phyloP scores from a whole-genome alignment of 2,329 filamentous ascomycete species.

The Penicillium griseofulvum region DNA sequence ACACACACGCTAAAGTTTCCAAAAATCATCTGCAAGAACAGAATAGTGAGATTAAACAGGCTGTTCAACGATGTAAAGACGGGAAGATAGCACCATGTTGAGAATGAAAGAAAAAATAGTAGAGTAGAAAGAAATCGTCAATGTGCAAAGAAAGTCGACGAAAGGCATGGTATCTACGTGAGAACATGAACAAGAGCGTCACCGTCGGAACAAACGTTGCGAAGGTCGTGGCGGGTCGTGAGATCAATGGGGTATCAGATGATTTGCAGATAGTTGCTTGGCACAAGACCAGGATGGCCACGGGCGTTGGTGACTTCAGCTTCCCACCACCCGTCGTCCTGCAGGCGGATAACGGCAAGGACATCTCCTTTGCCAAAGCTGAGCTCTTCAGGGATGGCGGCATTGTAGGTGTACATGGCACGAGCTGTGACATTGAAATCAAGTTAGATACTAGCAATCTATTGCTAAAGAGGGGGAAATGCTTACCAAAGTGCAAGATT shows the following conservation, averaged over 20 bases:
- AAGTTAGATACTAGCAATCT: slow-evolving; percentile 16
- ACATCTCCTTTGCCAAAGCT: slow-evolving; percentile 91
- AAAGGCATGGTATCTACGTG: slow-evolving; percentile 24
- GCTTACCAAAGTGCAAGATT: slow-evolving; percentile 90
- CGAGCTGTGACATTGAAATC: slow-evolving; percentile 60
- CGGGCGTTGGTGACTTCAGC: slow-evolving; percentile 72
- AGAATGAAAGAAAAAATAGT: slow-evolving; percentile 3
- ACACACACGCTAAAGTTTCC: slow-evolving; percentile 16
- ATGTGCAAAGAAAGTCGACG: slow-evolving; percentile 19
- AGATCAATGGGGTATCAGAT: slow-evolving; percentile 39
- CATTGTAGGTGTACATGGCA: slow-evolving; percentile 89
- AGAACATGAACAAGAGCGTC: slow-evolving; percentile 14
- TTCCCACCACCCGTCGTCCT: slow-evolving; percentile 99
- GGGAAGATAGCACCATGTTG: background rate
- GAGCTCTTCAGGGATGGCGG: slow-evolving; percentile 92
- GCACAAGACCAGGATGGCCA: slow-evolving; percentile 57
- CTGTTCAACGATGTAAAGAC: slow-evolving; percentile 5
- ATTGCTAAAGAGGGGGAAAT: background rate
- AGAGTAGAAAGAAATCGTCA: slow-evolving; percentile 12
- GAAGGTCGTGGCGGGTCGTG: slow-evolving; percentile 28
- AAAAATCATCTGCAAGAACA: slow-evolving; percentile 10
- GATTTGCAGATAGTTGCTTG: slow-evolving; percentile 65
- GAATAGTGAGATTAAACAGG: slow-evolving; percentile 9
- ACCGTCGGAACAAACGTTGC: slow-evolving; percentile 20
- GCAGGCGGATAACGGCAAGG: slow-evolving; percentile 80